These are phyloP conservation scores for Trichomonascaceae sp. DNA, from an alignment of 1,139 yeast species.

Conservation along the genomic window DNA sequence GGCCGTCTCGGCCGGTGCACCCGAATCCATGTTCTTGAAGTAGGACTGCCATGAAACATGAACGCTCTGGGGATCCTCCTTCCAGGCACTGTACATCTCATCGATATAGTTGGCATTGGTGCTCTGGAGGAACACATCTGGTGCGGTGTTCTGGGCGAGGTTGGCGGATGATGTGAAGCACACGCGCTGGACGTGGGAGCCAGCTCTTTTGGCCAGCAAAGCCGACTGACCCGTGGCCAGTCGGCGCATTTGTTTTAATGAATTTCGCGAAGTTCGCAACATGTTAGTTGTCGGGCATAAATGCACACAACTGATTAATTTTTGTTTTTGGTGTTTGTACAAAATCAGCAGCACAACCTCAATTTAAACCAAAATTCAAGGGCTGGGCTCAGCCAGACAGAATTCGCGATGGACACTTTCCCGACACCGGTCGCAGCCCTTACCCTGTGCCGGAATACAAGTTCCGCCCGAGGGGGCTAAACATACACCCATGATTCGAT, in stretches of 20 bases:
- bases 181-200: not conserved
- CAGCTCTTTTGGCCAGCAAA: not conserved
- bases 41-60: constrained; percentile 95
- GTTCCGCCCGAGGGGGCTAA: too few relatives aligned
- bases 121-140: constrained; percentile 70
- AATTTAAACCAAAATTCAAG: too few relatives aligned
- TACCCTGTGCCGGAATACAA: too few relatives aligned
- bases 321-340: too few relatives aligned
- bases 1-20: constrained; percentile 56
- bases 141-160: constrained; percentile 4
- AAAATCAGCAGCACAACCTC: too few relatives aligned
- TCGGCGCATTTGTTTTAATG: not conserved
- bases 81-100: constrained; percentile 96
- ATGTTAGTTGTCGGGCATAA: not conserved
- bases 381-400: too few relatives aligned
- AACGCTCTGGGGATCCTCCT: constrained; percentile 75
- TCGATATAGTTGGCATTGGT: constrained; percentile 87
- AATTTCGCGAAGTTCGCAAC: not conserved
- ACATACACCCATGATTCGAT: too few relatives aligned
- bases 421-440: too few relatives aligned
- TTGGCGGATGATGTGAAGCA: not conserved
- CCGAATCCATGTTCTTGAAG: constrained; percentile 75
- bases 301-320: too few relatives aligned
- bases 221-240: not conserved
- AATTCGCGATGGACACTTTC: too few relatives aligned